Evolutionary conservation across 768 basidiomycete genomes (phyloP).

Genomic region (Floccularia luteovirens): DNA sequence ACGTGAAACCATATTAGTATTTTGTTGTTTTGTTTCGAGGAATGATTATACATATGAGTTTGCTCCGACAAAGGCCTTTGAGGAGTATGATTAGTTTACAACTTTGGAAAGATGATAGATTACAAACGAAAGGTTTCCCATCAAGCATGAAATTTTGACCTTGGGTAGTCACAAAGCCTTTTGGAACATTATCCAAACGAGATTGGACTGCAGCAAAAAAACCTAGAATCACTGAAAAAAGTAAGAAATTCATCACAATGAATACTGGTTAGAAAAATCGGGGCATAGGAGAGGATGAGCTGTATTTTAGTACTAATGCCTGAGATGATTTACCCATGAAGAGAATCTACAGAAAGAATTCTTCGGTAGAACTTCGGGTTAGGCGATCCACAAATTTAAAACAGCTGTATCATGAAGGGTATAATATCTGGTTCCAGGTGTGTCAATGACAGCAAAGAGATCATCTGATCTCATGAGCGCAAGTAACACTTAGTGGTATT

Average conservation of each 20-base stretch:
- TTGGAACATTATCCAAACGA: slow-evolving; percentile 15
- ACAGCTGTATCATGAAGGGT: too few relatives aligned
- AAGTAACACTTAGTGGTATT: too few relatives aligned
- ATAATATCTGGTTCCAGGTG: too few relatives aligned
- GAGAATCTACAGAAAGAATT: not conserved
- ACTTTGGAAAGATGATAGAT: not conserved
- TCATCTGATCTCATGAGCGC: too few relatives aligned
- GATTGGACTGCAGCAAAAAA: not conserved
- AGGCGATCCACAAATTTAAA: slow-evolving; percentile 3
- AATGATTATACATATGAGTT: slow-evolving; percentile 38
- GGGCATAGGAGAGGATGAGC: not conserved
- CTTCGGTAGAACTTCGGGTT: slow-evolving; percentile 1
- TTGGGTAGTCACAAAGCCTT: slow-evolving; percentile 36
- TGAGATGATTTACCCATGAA: slow-evolving; percentile 2
- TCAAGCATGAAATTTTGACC: slow-evolving; percentile 34
- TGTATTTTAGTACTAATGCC: not conserved
- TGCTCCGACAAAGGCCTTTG: slow-evolving; percentile 40
- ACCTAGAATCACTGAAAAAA: slow-evolving; percentile 3
- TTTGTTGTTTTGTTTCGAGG: not conserved
- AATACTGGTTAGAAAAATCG: not conserved
- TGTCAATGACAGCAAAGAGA: too few relatives aligned
- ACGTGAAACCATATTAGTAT: not conserved
- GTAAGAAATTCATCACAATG: slow-evolving; percentile 1
- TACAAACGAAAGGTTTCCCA: slow-evolving; percentile 41
- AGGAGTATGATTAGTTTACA: slow-evolving; percentile 1